These are phyloP conservation scores for Fusarium sp. DNA, from an alignment of 2,329 filamentous ascomycete species.

Conservation along the genomic window DNA sequence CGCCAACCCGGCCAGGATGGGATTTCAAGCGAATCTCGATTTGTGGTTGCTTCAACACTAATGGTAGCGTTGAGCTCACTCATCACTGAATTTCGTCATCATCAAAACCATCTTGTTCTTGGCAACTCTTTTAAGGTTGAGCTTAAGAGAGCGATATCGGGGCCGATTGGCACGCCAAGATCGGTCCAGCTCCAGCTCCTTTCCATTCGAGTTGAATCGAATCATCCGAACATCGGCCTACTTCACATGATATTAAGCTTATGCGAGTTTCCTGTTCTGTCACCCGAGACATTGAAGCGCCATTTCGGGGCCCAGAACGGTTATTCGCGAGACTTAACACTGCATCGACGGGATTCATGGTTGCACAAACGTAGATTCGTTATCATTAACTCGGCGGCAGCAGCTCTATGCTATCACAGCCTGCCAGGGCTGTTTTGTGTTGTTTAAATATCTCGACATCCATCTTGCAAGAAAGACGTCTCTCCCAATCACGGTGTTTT, in stretches of 20 bases:
- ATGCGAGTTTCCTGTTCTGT: not conserved
- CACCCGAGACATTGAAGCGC: not conserved
- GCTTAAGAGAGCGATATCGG: not conserved
- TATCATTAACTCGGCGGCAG: slow-evolving; percentile 19
- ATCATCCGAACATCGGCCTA: not conserved
- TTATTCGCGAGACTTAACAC: not conserved
- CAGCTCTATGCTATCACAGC: slow-evolving; percentile 8
- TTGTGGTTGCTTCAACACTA: not conserved
- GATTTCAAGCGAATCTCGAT: not conserved
- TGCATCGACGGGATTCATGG: not conserved
- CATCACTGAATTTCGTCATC: not conserved
- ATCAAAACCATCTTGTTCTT: not conserved
- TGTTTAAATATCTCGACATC: slow-evolving; percentile 11
- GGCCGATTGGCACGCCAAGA: not conserved
- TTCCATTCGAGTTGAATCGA: not conserved
- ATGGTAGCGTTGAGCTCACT: not conserved
- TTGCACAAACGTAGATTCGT: slow-evolving; percentile 27
- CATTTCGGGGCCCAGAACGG: not conserved
- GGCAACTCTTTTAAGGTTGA: not conserved
- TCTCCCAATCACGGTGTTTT: slow-evolving; percentile 20
- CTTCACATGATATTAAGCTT: not conserved
- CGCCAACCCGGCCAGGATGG: not conserved
- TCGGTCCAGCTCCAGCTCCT: not conserved
- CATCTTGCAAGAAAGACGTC: slow-evolving; percentile 4
- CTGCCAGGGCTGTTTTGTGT: slow-evolving; percentile 12